Conservation (phyloP, 331 rosid genomes). For the Phaseolus coccineus region DNA sequence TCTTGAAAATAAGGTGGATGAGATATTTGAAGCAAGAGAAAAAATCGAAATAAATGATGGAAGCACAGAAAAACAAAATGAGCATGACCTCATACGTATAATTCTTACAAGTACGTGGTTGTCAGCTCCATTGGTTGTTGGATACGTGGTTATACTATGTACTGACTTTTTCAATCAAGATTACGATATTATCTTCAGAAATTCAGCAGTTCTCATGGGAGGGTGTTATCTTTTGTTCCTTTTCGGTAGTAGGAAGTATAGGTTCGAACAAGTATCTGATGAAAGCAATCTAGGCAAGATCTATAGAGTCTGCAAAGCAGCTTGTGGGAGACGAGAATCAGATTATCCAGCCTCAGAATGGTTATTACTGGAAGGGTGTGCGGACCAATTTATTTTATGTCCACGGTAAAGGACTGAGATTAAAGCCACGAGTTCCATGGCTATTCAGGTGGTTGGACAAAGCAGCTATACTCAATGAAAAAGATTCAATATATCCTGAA, state of each 20-base stretch:
- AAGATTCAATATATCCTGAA: no score
- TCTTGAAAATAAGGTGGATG: background rate
- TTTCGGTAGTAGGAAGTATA: background rate
- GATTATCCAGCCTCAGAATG: background rate
- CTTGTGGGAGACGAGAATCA: background rate
- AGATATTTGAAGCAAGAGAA: background rate
- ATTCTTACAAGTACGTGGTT: background rate
- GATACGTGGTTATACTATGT: background rate
- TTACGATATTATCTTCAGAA: background rate
- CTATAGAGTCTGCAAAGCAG: background rate
- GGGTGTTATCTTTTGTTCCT: background rate
- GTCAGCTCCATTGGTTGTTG: background rate
- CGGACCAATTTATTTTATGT: no score
- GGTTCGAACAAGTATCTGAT: background rate
- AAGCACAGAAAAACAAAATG: background rate
- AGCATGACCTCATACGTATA: background rate
- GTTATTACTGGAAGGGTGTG: no score
- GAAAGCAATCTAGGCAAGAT: constrained; percentile 19
- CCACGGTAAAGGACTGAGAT: no score
- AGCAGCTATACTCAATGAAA: no score
- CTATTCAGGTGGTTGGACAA: no score
- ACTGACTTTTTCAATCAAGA: rapidly evolving
- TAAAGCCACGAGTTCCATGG: no score
- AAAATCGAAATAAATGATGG: background rate
- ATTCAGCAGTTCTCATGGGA: background rate